Evolutionary conservation across 208 protist genomes (phyloP).

Genomic region (Acanthamoeba healyi): DNA sequence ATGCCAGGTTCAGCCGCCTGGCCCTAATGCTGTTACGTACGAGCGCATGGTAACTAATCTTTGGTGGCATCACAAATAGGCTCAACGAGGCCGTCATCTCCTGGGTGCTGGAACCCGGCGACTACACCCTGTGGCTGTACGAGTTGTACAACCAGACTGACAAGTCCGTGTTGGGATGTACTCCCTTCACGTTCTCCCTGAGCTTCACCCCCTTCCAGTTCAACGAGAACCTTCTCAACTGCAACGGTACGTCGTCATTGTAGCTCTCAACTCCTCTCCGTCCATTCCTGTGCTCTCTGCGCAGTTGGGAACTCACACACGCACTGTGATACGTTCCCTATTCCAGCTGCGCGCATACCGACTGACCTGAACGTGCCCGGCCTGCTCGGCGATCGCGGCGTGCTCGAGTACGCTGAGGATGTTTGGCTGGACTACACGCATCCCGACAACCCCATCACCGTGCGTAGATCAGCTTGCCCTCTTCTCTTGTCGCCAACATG

Average conservation of each 20-base stretch:
- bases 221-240: conserved; percentile 61
- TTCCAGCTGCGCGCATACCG: conserved; percentile 24
- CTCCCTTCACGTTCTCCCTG: conserved; percentile 63
- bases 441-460: conserved; percentile 6
- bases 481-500: background rate
- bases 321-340: too few relatives aligned
- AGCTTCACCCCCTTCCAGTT: conserved; percentile 3
- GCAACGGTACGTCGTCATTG: background rate
- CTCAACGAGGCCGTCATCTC: conserved; percentile 58
- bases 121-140: conserved; percentile 50
- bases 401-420: conserved; percentile 40
- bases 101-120: conserved; percentile 42
- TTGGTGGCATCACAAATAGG: background rate
- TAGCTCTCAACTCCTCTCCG: too few relatives aligned
- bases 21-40: background rate
- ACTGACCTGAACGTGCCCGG: conserved; percentile 57
- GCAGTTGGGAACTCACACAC: too few relatives aligned
- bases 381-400: conserved; percentile 31
- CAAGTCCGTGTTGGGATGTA: conserved; percentile 44
- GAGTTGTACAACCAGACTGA: conserved; percentile 58
- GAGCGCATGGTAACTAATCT: background rate
- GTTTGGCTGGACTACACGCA: conserved; percentile 39
- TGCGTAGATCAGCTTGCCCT: too few relatives aligned
- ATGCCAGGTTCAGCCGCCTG: background rate
- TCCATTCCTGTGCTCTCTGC: too few relatives aligned